Base-by-base conservation (phyloP, 2,329 filamentous ascomycete genomes). In the Chaetomium sp. region DNA sequence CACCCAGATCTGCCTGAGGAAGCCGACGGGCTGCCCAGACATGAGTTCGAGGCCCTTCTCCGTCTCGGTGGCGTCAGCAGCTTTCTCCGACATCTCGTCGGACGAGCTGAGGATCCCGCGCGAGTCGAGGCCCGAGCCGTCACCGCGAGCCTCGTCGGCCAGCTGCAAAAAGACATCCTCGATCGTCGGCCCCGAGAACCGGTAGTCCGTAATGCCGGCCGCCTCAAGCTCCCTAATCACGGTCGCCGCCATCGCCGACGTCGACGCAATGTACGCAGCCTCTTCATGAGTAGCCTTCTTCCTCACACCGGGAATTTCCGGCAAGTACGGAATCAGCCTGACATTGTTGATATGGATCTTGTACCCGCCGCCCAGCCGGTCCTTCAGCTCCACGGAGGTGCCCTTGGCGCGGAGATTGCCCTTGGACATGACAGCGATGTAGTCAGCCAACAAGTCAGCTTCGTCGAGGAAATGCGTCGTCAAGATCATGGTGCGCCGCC, bases 401-500 rank as follows among this genome's bases (percentile, higher is more conserved):
- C 93, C 93, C 70, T 92, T 83, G 0, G 91, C 92, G 63, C 92
- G 91, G 2, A 97, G 82, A 1, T 87, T 87, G 23, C 93, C 93
- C 73, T 92, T 93, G 3, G 92, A 96, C 12, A 97, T 79, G 60
- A 97, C 92, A 1, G 89, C 91, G 69, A 97, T 96, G 67, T 93
- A 89, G 73, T 97, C 94, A 0, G 93, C 90, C 0, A 97, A 83
- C 1, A 97, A 81, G 73, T 97, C 93, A 0, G 93, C 94, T 76
- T 97, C 94, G 72, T 97, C 94, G 9, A 97, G 82, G 75, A 97
- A 97, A 75, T 97, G 94, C 0, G 93, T 97, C 0, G 93, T 97
- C 64, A 97, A 77, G 50, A 97, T 86, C 71, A 97, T 90, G 0
- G 93, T 96, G 50, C 93, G 83, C 65, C 83, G 83, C 23, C 92